Conservation (phyloP, 345 rosid genomes). For the Citrus australasica region DNA sequence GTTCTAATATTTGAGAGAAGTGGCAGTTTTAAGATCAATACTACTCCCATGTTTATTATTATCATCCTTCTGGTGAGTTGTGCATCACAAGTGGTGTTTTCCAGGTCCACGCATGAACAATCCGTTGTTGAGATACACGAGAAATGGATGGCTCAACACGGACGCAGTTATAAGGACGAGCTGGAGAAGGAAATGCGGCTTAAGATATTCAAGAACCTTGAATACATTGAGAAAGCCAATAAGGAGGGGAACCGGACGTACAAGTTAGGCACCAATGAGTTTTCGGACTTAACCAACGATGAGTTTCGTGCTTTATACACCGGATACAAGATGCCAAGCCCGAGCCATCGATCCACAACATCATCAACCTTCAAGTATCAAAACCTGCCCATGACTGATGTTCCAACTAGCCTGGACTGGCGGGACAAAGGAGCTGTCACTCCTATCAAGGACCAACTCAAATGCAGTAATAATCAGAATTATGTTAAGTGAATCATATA, state of each 20-base stretch:
- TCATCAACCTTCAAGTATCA: neutral
- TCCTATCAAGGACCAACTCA: slow-evolving; percentile 31
- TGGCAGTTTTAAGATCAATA: too few relatives aligned
- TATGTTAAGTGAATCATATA: neutral
- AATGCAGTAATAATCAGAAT: slow-evolving; percentile 26
- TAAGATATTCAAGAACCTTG: slow-evolving; percentile 33
- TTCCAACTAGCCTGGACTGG: slow-evolving; percentile 34
- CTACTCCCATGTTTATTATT: too few relatives aligned
- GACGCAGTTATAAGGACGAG: slow-evolving; percentile 21
- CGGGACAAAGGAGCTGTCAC: slow-evolving; percentile 38
- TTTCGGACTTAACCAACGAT: slow-evolving; percentile 44
- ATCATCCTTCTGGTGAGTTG: too few relatives aligned
- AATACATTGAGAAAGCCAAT: slow-evolving; percentile 27
- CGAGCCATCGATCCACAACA: neutral
- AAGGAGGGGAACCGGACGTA: slow-evolving; percentile 27
- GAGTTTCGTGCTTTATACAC: slow-evolving; percentile 26
- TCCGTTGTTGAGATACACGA: slow-evolving; percentile 21
- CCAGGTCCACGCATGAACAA: slow-evolving; percentile 4
- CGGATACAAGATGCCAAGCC: neutral
- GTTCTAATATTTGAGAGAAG: too few relatives aligned
- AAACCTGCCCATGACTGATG: neutral
- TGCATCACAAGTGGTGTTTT: too few relatives aligned
- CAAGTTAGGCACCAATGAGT: slow-evolving; percentile 45
- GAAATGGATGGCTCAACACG: slow-evolving; percentile 30
- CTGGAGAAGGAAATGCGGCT: slow-evolving; percentile 28